Conservation (phyloP, 2,329 filamentous ascomycete genomes). For the Myotisia sp. region DNA sequence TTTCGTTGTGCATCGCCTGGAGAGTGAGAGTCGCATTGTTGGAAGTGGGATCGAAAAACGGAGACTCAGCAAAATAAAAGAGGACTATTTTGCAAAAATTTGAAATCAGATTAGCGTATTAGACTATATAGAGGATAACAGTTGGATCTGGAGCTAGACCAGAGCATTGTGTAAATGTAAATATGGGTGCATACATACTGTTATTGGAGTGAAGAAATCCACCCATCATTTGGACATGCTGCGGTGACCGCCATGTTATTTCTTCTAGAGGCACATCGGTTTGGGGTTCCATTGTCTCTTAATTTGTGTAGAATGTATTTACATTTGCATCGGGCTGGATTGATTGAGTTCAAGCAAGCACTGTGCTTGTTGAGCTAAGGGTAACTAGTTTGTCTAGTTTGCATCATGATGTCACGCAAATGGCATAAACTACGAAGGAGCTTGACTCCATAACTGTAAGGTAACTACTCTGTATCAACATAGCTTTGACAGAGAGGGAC, state of each 20-base stretch:
- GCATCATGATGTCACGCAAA: constrained; percentile 9
- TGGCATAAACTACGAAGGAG: not conserved
- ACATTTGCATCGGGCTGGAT: constrained; percentile 1
- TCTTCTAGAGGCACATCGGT: constrained; percentile 24
- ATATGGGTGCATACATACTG: constrained; percentile 18
- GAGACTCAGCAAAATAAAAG: constrained; percentile 48
- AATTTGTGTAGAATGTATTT: too few species aligned
- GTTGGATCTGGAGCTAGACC: not conserved
- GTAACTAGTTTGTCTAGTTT: constrained; percentile 8
- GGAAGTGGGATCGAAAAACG: constrained; percentile 48
- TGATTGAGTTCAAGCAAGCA: too few species aligned
- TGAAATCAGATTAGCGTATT: not conserved
- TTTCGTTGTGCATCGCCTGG: constrained; percentile 37
- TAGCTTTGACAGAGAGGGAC: too few species aligned
- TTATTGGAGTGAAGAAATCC: constrained; percentile 33
- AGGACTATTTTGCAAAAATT: constrained; percentile 35
- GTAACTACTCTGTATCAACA: too few species aligned
- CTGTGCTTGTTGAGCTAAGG: not conserved
- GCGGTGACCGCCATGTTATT: constrained; percentile 33
- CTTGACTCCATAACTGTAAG: constrained; percentile 2
- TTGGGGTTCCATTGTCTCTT: constrained; percentile 8
- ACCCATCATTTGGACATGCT: constrained; percentile 34
- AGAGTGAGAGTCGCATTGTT: constrained; percentile 45
- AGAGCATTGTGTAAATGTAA: not conserved
- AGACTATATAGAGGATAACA: not conserved